A percentile compares a stretch with the other conserved stretches of the same genome.
phyloP scores from a whole-genome alignment of 2,329 filamentous ascomycete genomes.

The Teratosphaeria viscida region DNA sequence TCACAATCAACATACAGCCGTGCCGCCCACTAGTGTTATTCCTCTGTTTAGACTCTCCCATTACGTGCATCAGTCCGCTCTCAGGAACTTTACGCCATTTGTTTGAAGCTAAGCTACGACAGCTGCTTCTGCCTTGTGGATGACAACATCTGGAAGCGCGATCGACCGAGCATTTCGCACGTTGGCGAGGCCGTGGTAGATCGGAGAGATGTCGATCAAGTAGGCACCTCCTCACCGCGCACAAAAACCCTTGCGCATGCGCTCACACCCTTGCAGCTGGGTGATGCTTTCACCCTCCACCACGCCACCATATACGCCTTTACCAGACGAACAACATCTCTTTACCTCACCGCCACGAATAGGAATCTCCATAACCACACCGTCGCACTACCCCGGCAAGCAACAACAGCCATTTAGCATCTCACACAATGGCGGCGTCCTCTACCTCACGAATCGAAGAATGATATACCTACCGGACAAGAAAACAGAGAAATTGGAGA shows the following conservation, averaged over 20 bases:
- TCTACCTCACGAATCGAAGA: conserved; percentile 38
- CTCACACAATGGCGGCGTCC: conserved; percentile 12
- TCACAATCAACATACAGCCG: neutral
- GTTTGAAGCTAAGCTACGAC: neutral
- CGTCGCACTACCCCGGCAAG: conserved; percentile 52
- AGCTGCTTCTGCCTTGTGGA: neutral
- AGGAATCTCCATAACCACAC: conserved; percentile 50
- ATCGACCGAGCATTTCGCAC: neutral
- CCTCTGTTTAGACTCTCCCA: neutral
- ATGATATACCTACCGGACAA: conserved; percentile 76
- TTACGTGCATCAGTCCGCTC: neutral
- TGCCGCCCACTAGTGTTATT: neutral
- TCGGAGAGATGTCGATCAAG: conserved; percentile 10
- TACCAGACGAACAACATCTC: conserved; percentile 73
- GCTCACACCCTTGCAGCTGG: conserved; percentile 49
- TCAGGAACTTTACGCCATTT: neutral
- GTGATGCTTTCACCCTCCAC: conserved; percentile 67
- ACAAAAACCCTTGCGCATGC: conserved; percentile 3
- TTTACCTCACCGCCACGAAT: conserved; percentile 73
- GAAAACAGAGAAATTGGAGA: conserved; percentile 60
- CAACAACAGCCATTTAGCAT: conserved; percentile 33
- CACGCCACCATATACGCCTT: conserved; percentile 56
- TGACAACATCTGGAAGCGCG: neutral
- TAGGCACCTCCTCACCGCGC: conserved; percentile 1
- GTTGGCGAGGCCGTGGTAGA: neutral